A percentile compares a stretch with the other conserved stretches of the same genome.
These are phyloP conservation scores for Francoa sonchifolia DNA, from an alignment of 441 rosid genomes.

Conservation along the genomic window DNA sequence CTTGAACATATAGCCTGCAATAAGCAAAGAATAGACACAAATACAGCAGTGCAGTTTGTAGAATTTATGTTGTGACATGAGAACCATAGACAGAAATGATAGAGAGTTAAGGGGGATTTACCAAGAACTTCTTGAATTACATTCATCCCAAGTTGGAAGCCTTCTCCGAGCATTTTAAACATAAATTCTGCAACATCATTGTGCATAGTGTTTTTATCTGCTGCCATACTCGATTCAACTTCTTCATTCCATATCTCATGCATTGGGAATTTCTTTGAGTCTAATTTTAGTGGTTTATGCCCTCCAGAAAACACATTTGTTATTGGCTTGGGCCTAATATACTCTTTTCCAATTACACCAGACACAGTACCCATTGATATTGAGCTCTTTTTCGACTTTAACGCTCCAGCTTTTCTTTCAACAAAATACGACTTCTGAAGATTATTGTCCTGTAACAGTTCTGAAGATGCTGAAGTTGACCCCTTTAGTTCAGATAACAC, in stretches of 20 bases:
- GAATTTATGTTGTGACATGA: too few species aligned
- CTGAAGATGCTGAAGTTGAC: constrained; percentile 1
- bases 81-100: too few species aligned
- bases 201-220: constrained; percentile 9
- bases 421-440: constrained; percentile 5
- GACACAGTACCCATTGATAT: constrained; percentile 38
- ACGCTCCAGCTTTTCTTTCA: constrained; percentile 13
- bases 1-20: too few species aligned
- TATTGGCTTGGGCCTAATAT: constrained; percentile 20
- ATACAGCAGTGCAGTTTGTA: too few species aligned
- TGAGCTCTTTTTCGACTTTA: constrained; percentile 22
- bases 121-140: constrained; percentile 41
- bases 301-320: constrained; percentile 20
- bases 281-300: constrained; percentile 36
- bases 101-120: constrained; percentile 18
- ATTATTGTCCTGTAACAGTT: constrained; percentile 9
- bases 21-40: too few species aligned
- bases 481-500: constrained; percentile 10
- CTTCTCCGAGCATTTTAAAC: constrained; percentile 41
- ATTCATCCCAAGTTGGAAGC: constrained; percentile 39
- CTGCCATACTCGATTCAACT: constrained; percentile 10
- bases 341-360: constrained; percentile 34
- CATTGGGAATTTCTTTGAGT: constrained; percentile 29
- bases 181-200: constrained; percentile 38
- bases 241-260: constrained; percentile 26